A percentile compares a stretch with the other conserved stretches of the same genome.
phyloP scores from a whole-genome alignment of 2,329 filamentous ascomycete species.

The Mollisiaceae sp. region DNA sequence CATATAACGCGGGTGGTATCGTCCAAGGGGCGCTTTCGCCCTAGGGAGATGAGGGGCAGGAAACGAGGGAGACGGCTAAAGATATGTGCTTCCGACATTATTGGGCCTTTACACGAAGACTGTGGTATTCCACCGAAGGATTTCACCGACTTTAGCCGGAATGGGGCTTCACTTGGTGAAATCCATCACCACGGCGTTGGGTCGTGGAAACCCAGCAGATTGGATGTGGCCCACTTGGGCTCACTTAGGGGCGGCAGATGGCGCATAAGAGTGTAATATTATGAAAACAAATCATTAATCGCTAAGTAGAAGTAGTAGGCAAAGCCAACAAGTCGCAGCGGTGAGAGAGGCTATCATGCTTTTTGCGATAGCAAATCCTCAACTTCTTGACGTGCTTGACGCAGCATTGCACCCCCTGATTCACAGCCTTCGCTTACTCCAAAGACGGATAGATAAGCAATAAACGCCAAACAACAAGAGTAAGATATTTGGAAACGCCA shows the following conservation, averaged over 20 bases:
- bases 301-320: background rate
- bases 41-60: constrained; percentile 6
- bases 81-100: background rate
- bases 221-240: constrained; percentile 16
- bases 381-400: background rate
- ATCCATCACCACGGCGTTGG: constrained; percentile 18
- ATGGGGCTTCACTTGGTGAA: constrained; percentile 3
- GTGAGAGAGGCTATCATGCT: background rate
- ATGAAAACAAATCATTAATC: background rate
- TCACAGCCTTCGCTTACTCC: background rate
- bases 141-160: background rate
- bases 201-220: constrained; percentile 6
- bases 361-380: background rate
- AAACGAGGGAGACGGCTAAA: background rate
- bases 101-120: background rate
- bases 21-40: background rate
- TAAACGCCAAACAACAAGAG: background rate
- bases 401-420: background rate
- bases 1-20: constrained; percentile 1
- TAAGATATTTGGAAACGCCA: background rate
- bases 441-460: background rate
- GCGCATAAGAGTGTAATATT: background rate
- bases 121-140: background rate
- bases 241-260: constrained; percentile 18
- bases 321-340: background rate